These are phyloP conservation scores for Austropuccinia psidii DNA, from an alignment of 1,284 basidiomycete genomes.

Conservation along the genomic window DNA sequence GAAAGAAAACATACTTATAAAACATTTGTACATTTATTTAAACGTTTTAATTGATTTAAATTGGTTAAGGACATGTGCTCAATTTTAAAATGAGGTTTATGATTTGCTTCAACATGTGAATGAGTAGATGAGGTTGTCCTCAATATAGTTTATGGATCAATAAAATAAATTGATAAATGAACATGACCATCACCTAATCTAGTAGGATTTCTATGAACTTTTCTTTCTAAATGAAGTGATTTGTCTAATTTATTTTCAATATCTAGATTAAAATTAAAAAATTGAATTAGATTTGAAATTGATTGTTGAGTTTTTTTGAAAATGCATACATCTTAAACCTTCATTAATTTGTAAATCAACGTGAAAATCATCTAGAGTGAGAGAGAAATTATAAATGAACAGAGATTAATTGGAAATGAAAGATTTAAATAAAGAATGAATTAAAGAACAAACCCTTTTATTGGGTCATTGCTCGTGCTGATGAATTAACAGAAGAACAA, in stretches of 20 bases:
- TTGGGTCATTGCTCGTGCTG: too few species aligned
- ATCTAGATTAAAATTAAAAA: not conserved
- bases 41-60: conserved; percentile 9
- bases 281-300: not conserved
- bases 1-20: too few species aligned
- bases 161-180: conserved; percentile 25
- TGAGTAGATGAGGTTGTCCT: not conserved
- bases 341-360: conserved; percentile 33
- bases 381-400: too few species aligned
- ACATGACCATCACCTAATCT: conserved; percentile 28
- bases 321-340: conserved; percentile 11
- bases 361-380: conserved; percentile 34
- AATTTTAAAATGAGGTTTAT: not conserved
- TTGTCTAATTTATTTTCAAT: conserved; percentile 29
- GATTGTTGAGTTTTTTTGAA: not conserved
- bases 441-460: too few species aligned
- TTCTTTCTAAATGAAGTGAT: conserved; percentile 15
- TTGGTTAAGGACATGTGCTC: conserved; percentile 16
- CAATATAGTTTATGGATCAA: conserved; percentile 18
- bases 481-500: too few species aligned
- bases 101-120: not conserved
- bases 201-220: conserved; percentile 32
- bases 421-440: too few species aligned
- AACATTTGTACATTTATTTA: too few species aligned
- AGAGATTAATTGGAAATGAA: too few species aligned